These are phyloP conservation scores for Tetracentron sinense DNA, from an alignment of 164 flowering plant genomes.

Conservation along the genomic window DNA sequence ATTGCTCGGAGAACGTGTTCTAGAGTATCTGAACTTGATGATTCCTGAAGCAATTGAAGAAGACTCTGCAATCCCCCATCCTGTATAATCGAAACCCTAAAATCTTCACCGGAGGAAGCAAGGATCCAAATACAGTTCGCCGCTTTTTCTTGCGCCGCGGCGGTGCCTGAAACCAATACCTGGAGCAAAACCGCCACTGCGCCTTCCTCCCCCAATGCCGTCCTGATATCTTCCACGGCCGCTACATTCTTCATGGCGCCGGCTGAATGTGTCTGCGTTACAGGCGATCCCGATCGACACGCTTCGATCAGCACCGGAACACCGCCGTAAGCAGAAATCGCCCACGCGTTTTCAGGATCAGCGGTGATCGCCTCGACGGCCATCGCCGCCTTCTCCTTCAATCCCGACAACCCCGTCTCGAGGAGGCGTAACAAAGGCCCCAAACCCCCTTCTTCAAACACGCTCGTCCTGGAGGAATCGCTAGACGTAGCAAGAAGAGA, in stretches of 20 bases:
- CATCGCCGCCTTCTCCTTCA: conserved; percentile 61
- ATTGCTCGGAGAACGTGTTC: conserved; percentile 57
- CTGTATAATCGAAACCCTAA: conserved; percentile 35
- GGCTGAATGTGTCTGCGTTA: conserved; percentile 37
- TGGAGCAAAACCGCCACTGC: conserved; percentile 49
- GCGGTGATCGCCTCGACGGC: conserved; percentile 66
- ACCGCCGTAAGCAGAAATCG: conserved; percentile 77
- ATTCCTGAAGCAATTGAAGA: conserved; percentile 44
- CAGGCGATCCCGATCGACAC: conserved; percentile 55
- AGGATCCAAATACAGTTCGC: conserved; percentile 47
- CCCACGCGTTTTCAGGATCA: conserved; percentile 77
- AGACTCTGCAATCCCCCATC: conserved; percentile 52
- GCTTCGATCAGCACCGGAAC: conserved; percentile 52
- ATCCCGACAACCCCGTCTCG: conserved; percentile 41
- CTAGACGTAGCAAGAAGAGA: conserved; percentile 44
- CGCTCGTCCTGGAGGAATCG: conserved; percentile 37
- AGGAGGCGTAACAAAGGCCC: conserved; percentile 69
- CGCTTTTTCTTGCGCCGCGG: conserved; percentile 40
- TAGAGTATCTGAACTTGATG: conserved; percentile 34
- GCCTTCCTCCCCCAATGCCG: conserved; percentile 56
- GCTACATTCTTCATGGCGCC: conserved; percentile 63
- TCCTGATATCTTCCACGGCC: conserved; percentile 43
- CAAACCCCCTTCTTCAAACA: conserved; percentile 74
- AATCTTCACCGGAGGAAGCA: conserved; percentile 46
- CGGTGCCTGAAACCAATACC: conserved; percentile 35